Evolutionary conservation across 495 filamentous ascomycete species (phyloP).

Genomic region (Chaetomidium leptoderma): DNA sequence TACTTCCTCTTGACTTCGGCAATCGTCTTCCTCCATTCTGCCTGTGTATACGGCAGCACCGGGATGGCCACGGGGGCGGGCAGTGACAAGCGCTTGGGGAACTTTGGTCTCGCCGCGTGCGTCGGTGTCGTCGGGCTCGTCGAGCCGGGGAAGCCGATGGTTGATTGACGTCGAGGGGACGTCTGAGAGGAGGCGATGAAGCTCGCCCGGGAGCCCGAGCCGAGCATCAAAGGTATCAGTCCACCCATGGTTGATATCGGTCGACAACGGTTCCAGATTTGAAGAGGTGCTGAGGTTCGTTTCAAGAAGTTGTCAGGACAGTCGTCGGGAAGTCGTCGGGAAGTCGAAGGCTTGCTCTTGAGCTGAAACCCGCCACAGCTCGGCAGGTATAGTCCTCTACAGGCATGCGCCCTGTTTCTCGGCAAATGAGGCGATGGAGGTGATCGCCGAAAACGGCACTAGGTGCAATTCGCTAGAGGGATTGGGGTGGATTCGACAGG

Average conservation of each 20-base stretch:
- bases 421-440: constrained; percentile 16
- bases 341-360: neutral
- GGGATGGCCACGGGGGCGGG: constrained; percentile 19
- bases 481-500: constrained; percentile 18
- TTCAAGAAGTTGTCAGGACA: neutral
- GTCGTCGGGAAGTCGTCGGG: neutral
- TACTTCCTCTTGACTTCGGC: constrained; percentile 46
- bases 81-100: constrained; percentile 22
- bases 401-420: constrained; percentile 18
- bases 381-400: neutral
- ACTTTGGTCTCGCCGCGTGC: neutral
- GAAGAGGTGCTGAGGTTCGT: constrained; percentile 5
- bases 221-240: constrained; percentile 32
- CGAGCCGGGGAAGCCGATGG: neutral
- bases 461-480: constrained; percentile 19
- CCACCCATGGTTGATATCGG: constrained; percentile 19
- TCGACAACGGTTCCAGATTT: constrained; percentile 13
- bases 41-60: constrained; percentile 28
- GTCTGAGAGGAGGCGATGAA: constrained; percentile 11
- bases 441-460: constrained; percentile 13
- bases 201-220: constrained; percentile 27
- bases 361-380: constrained; percentile 11
- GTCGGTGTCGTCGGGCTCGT: constrained; percentile 11
- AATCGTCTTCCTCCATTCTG: constrained; percentile 44
- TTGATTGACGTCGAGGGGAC: constrained; percentile 9